These are phyloP conservation scores for Aspergillus neotritici DNA, from an alignment of 2,329 filamentous ascomycete species.

Conservation along the genomic window DNA sequence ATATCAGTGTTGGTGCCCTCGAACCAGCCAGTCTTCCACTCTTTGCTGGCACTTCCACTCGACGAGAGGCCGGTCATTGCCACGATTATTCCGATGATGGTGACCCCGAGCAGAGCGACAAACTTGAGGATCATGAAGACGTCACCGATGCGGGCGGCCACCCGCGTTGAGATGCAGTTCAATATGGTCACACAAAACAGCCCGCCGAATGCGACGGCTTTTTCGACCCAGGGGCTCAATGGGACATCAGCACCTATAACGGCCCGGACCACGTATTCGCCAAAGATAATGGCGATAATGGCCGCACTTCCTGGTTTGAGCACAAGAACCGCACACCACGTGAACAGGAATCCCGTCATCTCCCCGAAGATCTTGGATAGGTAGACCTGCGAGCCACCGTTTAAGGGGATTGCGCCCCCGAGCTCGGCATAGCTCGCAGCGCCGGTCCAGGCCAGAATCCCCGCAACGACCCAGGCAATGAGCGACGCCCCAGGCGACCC, in stretches of 20 bases:
- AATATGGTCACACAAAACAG: constrained; percentile 71
- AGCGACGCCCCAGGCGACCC: constrained; percentile 86
- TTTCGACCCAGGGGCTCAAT: constrained; percentile 82
- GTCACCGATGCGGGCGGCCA: constrained; percentile 83
- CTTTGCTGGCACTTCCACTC: constrained; percentile 66
- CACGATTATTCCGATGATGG: constrained; percentile 81
- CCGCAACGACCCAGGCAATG: constrained; percentile 86
- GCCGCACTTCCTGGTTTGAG: constrained; percentile 89
- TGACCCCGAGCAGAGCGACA: constrained; percentile 77
- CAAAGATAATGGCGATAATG: constrained; percentile 96
- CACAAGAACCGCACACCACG: constrained; percentile 91
- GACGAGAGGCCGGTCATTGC: constrained; percentile 77
- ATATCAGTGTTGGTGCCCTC: constrained; percentile 72
- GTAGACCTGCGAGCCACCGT: constrained; percentile 91
- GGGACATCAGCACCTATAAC: constrained; percentile 79
- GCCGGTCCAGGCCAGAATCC: constrained; percentile 92
- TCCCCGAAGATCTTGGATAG: constrained; percentile 95
- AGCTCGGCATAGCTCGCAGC: constrained; percentile 93
- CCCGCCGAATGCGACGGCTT: constrained; percentile 73
- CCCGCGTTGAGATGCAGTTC: constrained; percentile 84
- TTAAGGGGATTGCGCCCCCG: constrained; percentile 89
- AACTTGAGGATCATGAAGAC: constrained; percentile 98
- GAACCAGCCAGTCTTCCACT: constrained; percentile 93
- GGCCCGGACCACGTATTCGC: constrained; percentile 90
- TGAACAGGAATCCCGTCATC: constrained; percentile 86